phyloP scores from a whole-genome alignment of 2,329 filamentous ascomycete species.

The Colletotrichum karsti region DNA sequence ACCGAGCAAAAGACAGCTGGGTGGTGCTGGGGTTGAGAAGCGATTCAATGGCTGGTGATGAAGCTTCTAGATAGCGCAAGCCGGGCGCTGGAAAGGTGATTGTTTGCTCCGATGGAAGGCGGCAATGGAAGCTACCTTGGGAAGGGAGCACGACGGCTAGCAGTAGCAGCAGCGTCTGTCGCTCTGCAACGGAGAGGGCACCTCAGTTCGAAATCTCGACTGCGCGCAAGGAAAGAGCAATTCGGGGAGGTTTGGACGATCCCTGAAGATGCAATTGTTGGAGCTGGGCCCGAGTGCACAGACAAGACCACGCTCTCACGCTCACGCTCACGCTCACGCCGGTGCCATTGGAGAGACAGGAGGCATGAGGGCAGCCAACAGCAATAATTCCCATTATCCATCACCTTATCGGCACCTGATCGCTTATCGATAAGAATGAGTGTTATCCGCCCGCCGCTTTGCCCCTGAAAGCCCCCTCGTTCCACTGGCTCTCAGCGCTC shows the following conservation, averaged over 20 bases:
- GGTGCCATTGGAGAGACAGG: not conserved
- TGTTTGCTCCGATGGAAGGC: too few species aligned
- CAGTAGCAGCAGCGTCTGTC: not conserved
- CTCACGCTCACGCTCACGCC: not conserved
- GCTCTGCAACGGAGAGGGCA: not conserved
- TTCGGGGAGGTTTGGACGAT: not conserved
- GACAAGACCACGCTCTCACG: not conserved
- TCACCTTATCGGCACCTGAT: constrained; percentile 29
- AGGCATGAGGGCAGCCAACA: not conserved
- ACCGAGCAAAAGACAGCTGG: not conserved
- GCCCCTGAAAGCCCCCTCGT: constrained; percentile 4
- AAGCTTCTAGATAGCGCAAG: constrained; percentile 11
- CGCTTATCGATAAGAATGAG: constrained; percentile 21
- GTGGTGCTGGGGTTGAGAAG: not conserved
- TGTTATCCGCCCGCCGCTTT: constrained; percentile 1
- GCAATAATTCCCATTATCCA: constrained; percentile 1
- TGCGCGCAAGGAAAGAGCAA: not conserved
- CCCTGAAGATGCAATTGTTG: constrained; percentile 24
- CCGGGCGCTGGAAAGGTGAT: not conserved
- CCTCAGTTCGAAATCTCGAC: not conserved
- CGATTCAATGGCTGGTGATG: not conserved
- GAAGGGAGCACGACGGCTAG: not conserved
- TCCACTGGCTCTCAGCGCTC: not conserved
- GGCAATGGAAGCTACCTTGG: too few species aligned
- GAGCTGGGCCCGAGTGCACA: constrained; percentile 22